Base-by-base conservation (phyloP, 169 alveolate genomes). In the Plasmodium gonderi region DNA sequence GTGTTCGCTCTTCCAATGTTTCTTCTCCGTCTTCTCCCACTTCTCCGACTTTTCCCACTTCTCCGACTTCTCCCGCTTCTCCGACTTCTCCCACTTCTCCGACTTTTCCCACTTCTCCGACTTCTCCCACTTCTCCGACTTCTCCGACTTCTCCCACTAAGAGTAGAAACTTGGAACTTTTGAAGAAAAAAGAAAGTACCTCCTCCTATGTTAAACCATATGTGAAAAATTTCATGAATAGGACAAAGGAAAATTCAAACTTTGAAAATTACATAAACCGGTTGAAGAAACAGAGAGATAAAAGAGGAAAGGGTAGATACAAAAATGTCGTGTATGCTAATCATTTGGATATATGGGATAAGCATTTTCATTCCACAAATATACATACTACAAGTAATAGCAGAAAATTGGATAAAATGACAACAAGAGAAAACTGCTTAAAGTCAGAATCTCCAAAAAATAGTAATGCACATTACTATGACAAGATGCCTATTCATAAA, bases 111-210 rank as follows among this genome's bases (percentile, higher is more conserved):
- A 6, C 36, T 23, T 60, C 72, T 60, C 2, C 72, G 40, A 6
- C 51, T 4, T 42, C 51, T 42, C 14, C 51, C 51, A 6, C 9
- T 42, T 42, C 51, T 42, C 51, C 51, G 14, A 6, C 9, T 42
- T 42, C 51, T 9, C 51, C 51, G 14, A 6, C 36, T 23, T 60
- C 51, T n/a, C 38, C 80, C 7, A 31, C 36, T 17, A 68, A 60
- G 12, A 47, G 17, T 69, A 51, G 60, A 20, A 83, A 60, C 4
- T 83, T 83, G 7, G 83, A 83, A 14, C 17, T 49, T 20, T 44
- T 83, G 23, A 72, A 80, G 49, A 78, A 49, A 38, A 78, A 65
- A 64, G n/a, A 31, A n/a, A n/a, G n/a, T n/a, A n/a, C n/a, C n/a
- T 5, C 23, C 14, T 47, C 29, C n/a, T 3, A 1, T 40, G 80